Base-by-base conservation (phyloP, 2,329 filamentous ascomycete genomes). In the Beauveria scarabaeidicola region DNA sequence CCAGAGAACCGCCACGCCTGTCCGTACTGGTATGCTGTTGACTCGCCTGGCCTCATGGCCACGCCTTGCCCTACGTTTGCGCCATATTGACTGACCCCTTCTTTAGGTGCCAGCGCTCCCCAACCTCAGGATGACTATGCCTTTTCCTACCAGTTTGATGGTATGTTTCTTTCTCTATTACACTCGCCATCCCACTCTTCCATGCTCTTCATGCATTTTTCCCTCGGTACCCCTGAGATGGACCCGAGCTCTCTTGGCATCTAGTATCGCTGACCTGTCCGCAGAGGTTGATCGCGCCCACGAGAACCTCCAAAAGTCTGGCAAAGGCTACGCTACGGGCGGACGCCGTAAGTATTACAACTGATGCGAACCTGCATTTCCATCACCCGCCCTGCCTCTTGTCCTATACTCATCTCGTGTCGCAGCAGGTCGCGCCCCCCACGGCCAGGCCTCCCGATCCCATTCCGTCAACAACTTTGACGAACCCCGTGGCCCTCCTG, bases 221-320 rank as follows among this genome's bases (percentile, higher is more conserved):
- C 11, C 36, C n/a, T 11, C 19, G 17, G n/a, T 52, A 32, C 27
- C 57, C 59, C 55, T 62, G 56, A 58, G 56, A 40, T 19, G 23
- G 27, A 41, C 46, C 54, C 44, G 17, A 27, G 32, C 46, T 17
- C 44, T 51, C 32, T 38, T 43, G 13, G 32, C 32, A 29, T 32
- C 23, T 32, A 44, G n/a, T 10, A 8, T 53, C 43, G 58, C 58
- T 60, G n/a, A 60, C 50, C 21, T 40, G 21, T 50, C 47, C n/a
- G 32, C 70, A 96, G 94, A 99, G 84, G 91, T 99, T 68, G 94
- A 97, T 66, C 88, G 93, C 72, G 93, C 93, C 66, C 86, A 93
- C 69, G 94, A 97, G 70, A 97, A 97, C 74, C 83, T 99, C 62
- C 83, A 93, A 70, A 97, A 97, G 82, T 96, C 92, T 73, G 92